phyloP scores from a whole-genome alignment of 495 filamentous ascomycete genomes.

The Xylaria flabelliformis region DNA sequence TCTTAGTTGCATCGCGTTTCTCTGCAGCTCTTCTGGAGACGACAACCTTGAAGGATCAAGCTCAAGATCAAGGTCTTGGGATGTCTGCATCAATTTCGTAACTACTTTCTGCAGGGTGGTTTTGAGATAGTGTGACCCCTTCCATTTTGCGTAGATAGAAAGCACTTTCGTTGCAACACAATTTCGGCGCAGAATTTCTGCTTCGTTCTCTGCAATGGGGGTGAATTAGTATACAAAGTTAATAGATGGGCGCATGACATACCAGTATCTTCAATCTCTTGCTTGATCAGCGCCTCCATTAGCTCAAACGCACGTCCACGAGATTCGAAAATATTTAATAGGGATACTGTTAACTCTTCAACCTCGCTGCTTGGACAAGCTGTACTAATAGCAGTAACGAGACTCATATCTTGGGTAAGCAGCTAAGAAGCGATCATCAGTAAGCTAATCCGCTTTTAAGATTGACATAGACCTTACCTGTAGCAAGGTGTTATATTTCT shows the following conservation, averaged over 20 bases:
- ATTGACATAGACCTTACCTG: constrained; percentile 48
- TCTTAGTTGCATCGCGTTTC: constrained; percentile 64
- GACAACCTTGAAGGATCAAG: constrained; percentile 64
- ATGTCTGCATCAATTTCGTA: constrained; percentile 63
- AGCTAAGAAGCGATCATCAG: constrained; percentile 45
- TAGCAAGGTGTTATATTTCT: constrained; percentile 68
- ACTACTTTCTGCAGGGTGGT: constrained; percentile 68
- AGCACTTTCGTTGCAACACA: constrained; percentile 74
- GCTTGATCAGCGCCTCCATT: constrained; percentile 67
- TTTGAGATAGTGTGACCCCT: constrained; percentile 65
- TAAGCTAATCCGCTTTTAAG: background rate
- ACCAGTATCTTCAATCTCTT: constrained; percentile 69
- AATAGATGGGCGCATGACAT: constrained; percentile 9
- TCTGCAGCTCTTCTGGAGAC: constrained; percentile 63
- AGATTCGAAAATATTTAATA: constrained; percentile 71
- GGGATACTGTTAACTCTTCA: constrained; percentile 67
- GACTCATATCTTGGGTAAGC: constrained; percentile 62
- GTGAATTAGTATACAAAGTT: constrained; percentile 16
- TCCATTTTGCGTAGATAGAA: constrained; percentile 72
- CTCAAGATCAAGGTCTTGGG: constrained; percentile 68
- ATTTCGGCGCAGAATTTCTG: constrained; percentile 66
- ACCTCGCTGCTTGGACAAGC: constrained; percentile 69
- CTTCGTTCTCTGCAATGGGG: constrained; percentile 59
- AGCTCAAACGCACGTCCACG: constrained; percentile 64
- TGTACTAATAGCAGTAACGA: constrained; percentile 66